Conservation (phyloP, 345 rosid genomes). For the Sonneratia alba region DNA sequence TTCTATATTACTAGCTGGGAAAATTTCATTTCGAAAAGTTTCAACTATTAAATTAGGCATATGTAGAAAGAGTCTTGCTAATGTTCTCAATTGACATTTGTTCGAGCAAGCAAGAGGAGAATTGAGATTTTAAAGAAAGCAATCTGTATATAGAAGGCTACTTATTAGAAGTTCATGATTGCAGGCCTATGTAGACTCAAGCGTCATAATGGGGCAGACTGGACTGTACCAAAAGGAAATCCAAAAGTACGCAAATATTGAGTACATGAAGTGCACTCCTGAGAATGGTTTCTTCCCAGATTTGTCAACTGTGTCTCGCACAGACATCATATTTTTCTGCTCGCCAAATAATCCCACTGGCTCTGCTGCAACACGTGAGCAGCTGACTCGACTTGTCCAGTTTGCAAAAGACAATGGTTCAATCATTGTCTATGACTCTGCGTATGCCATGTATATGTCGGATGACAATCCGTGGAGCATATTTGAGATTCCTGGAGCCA, state of each 20-base stretch:
- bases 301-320: conserved; percentile 53
- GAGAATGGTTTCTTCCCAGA: conserved; percentile 95
- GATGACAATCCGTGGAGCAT: conserved; percentile 81
- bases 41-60: background rate
- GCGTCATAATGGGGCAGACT: conserved; percentile 96
- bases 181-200: conserved; percentile 95
- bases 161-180: background rate
- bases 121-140: background rate
- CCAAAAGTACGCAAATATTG: conserved; percentile 61
- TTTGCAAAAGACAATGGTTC: conserved; percentile 95
- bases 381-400: conserved; percentile 56
- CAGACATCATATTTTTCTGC: conserved; percentile 90
- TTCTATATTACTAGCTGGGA: background rate
- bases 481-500: conserved; percentile 97
- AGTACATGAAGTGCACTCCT: conserved; percentile 92
- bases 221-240: conserved; percentile 55
- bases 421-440: conserved; percentile 84
- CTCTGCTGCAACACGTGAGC: conserved; percentile 83
- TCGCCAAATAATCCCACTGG: conserved; percentile 99
- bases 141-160: background rate
- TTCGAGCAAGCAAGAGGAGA: background rate
- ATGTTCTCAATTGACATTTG: background rate
- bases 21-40: background rate
- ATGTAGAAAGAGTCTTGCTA: background rate
- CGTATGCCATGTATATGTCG: conserved; percentile 85